Conservation (phyloP, 2,329 filamentous ascomycete genomes). For the Colletotrichum ledebouriae region DNA sequence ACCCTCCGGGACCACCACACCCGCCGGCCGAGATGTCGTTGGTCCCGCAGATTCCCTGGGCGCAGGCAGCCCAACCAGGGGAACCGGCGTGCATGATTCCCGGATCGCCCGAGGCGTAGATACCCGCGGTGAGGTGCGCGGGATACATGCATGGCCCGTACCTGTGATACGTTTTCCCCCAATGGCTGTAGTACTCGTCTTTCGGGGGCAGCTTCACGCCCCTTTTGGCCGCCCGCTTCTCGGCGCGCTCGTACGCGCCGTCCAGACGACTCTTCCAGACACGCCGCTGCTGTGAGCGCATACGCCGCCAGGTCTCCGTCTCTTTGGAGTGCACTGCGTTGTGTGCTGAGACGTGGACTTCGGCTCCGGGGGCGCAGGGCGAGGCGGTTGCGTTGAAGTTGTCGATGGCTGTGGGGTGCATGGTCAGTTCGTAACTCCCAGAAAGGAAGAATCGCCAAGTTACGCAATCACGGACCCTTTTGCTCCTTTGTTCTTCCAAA, state of each 20-base stretch:
- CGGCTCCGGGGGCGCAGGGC: conserved; percentile 58
- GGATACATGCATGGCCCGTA: conserved; percentile 62
- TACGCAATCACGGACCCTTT: conserved; percentile 46
- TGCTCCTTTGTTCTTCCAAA: conserved; percentile 62
- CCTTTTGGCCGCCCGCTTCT: conserved; percentile 62
- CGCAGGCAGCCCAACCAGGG: conserved; percentile 53
- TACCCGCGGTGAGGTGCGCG: conserved; percentile 56
- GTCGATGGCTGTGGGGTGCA: conserved; percentile 47
- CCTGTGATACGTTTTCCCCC: conserved; percentile 66
- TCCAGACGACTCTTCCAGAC: conserved; percentile 58
- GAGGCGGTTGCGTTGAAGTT: conserved; percentile 54
- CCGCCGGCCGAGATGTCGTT: conserved; percentile 58
- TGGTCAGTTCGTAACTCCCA: neutral
- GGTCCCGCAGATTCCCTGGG: conserved; percentile 32
- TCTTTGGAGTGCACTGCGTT: conserved; percentile 67
- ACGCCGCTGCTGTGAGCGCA: conserved; percentile 54
- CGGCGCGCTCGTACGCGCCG: conserved; percentile 68
- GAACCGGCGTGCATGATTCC: conserved; percentile 48
- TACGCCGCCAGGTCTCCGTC: conserved; percentile 40
- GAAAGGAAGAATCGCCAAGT: neutral
- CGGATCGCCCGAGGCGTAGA: conserved; percentile 62
- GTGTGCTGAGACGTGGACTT: conserved; percentile 79
- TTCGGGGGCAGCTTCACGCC: conserved; percentile 61
- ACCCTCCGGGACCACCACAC: conserved; percentile 57
- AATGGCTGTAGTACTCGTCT: conserved; percentile 66